These are phyloP conservation scores for Globisporangium recalcitrans DNA, from an alignment of 352 stramenopile genomes.

Conservation along the genomic window DNA sequence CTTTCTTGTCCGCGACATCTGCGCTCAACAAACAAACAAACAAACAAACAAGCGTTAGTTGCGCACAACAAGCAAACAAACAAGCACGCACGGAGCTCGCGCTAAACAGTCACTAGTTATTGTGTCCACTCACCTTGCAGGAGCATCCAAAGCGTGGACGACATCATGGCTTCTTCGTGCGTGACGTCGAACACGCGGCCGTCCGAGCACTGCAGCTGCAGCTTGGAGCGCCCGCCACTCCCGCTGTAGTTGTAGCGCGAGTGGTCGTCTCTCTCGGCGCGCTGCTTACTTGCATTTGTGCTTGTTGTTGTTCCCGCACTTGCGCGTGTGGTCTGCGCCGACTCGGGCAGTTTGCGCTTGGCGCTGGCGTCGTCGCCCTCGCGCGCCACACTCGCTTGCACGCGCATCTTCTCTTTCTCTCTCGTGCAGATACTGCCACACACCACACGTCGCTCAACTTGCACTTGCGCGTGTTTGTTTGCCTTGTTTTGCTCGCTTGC, in stretches of 20 bases:
- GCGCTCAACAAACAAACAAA: not conserved
- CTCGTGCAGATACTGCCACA: not conserved
- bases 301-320: not conserved
- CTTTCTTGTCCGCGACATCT: conserved; percentile 50
- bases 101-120: too few species aligned
- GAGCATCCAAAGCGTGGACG: conserved; percentile 76
- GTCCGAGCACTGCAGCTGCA: conserved; percentile 75
- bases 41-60: not conserved
- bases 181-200: conserved; percentile 64
- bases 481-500: not conserved
- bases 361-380: conserved; percentile 11
- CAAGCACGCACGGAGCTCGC: not conserved
- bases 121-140: conserved; percentile 40
- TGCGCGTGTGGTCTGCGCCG: not conserved
- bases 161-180: conserved; percentile 86
- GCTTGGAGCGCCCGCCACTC: conserved; percentile 35
- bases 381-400: conserved; percentile 4
- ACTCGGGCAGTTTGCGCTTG: conserved; percentile 14
- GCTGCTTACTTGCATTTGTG: not conserved
- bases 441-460: not conserved
- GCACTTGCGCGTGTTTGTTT: not conserved
- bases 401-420: conserved; percentile 10
- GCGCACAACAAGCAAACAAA: not conserved
- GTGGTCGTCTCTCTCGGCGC: conserved; percentile 1
- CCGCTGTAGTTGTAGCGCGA: conserved; percentile 14